phyloP scores from a whole-genome alignment of 1,284 basidiomycete genomes.

The Porodaedalea pini region DNA sequence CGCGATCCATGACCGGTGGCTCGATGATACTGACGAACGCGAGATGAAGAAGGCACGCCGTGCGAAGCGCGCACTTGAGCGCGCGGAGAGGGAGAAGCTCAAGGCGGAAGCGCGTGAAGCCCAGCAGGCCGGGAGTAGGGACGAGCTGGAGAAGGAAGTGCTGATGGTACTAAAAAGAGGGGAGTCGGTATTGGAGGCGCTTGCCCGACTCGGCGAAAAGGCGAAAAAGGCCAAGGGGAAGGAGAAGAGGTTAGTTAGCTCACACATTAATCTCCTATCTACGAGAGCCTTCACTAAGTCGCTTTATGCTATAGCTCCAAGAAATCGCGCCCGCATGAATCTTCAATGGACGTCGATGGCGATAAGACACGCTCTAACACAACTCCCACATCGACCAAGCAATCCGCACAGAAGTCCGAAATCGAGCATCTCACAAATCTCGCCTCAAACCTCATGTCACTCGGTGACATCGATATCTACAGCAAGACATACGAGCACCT shows the following conservation, averaged over 20 bases:
- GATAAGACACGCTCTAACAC: not conserved
- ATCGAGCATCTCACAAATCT: conserved; percentile 79
- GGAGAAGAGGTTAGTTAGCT: conserved; percentile 40
- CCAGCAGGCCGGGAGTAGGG: conserved; percentile 55
- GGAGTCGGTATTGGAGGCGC: conserved; percentile 86
- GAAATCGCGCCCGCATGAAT: conserved; percentile 18
- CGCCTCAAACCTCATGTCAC: conserved; percentile 77
- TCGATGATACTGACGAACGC: conserved; percentile 83
- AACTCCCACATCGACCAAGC: conserved; percentile 32
- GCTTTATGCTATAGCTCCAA: conserved; percentile 23
- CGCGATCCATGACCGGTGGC: conserved; percentile 92
- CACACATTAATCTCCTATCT: too few relatives aligned
- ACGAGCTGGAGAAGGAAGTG: conserved; percentile 64
- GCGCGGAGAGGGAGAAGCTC: conserved; percentile 64
- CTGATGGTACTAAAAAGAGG: conserved; percentile 78
- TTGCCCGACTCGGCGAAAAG: conserved; percentile 79
- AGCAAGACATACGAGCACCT: conserved; percentile 80
- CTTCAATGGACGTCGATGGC: conserved; percentile 15
- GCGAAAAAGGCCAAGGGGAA: conserved; percentile 56
- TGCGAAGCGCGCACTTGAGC: conserved; percentile 66
- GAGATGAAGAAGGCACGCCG: conserved; percentile 82
- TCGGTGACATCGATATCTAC: conserved; percentile 82
- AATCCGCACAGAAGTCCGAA: conserved; percentile 39
- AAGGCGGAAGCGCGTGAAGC: conserved; percentile 71
- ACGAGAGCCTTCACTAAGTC: not conserved